phyloP scores from a whole-genome alignment of 2,329 filamentous ascomycete genomes.

The Claviceps africana region DNA sequence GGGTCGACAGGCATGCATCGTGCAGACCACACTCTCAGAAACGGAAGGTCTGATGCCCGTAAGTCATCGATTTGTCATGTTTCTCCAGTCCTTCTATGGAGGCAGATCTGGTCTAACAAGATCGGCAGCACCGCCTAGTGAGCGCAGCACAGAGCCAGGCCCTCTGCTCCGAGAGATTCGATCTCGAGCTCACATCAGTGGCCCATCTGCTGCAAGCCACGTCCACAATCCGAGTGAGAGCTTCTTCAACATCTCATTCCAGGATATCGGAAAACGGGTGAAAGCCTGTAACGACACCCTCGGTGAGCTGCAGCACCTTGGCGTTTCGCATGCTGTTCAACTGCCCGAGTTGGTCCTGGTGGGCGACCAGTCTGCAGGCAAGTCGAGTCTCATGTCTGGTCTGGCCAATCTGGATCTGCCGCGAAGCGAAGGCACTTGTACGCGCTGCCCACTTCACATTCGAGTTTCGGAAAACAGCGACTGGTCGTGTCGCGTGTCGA shows the following conservation, averaged over 20 bases:
- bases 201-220: constrained; percentile 7
- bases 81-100: neutral
- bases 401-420: constrained; percentile 60
- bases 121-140: constrained; percentile 23
- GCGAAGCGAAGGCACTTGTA: constrained; percentile 58
- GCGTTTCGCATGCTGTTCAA: constrained; percentile 55
- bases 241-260: constrained; percentile 29
- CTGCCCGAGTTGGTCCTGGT: constrained; percentile 72
- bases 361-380: constrained; percentile 75
- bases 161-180: constrained; percentile 25
- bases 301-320: constrained; percentile 54
- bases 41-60: constrained; percentile 26
- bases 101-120: neutral
- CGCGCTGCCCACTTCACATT: constrained; percentile 68
- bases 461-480: constrained; percentile 43
- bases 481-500: constrained; percentile 55
- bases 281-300: constrained; percentile 53
- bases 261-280: constrained; percentile 46
- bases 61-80: constrained; percentile 10
- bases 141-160: constrained; percentile 20
- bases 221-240: constrained; percentile 19
- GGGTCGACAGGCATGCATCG: constrained; percentile 7
- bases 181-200: constrained; percentile 11
- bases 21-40: constrained; percentile 12
- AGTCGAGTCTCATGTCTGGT: constrained; percentile 54